Evolutionary conservation across 2,329 filamentous ascomycete species (phyloP), one percentile per base, ranked within the genome.

Genomic region (Thermomyces lanuginosus): DNA sequence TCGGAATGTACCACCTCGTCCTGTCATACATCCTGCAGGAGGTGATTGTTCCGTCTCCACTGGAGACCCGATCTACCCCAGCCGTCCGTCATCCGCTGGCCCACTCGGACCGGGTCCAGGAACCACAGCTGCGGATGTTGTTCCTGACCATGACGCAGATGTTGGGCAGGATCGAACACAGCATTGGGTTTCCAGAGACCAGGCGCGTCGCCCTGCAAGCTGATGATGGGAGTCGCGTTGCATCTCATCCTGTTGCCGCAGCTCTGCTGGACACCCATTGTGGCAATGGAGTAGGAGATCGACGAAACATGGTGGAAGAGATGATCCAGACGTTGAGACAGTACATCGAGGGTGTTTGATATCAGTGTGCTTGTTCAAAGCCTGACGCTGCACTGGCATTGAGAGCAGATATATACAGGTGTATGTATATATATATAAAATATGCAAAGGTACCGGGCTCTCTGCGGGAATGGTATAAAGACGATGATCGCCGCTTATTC

Each of bases 1-100:
- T 28, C n/a, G 29, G 29, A 8, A 28, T 23, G n/a, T 35, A 35
- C 19, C 29, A 35, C 16, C 23, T 30, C 15, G 32, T 35, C 10
- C 24, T 35, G 13, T 26, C 32, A n/a, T 29, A 30, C 21, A 13
- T 35, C 17, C 21, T 35, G 15, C 29, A 35, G 9, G 29, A 31
- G 11, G 17, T 35, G 16, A 29, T 28, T 22, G 28, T 23, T 12
- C 10, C 21, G 4, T 13, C 18, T 6, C 19, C 32, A 17, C 19
- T 24, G n/a, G 26, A 26, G 16, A 13, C 12, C 29, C 29, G 20
- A 25, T 24, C 4, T 32, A 27, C 13, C 12, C 29, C 10, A 23
- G 21, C 10, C 27, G 27, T 5, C 27, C 16, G 5, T 21, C 31
- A 21, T 22, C 28, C 6, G 27, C 19, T 5, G 21, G 22, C 21